A percentile compares a stretch with the other conserved stretches of the same genome.
Conservation (phyloP, 352 stramenopile species). For the Globisporangium uncinulatum region DNA sequence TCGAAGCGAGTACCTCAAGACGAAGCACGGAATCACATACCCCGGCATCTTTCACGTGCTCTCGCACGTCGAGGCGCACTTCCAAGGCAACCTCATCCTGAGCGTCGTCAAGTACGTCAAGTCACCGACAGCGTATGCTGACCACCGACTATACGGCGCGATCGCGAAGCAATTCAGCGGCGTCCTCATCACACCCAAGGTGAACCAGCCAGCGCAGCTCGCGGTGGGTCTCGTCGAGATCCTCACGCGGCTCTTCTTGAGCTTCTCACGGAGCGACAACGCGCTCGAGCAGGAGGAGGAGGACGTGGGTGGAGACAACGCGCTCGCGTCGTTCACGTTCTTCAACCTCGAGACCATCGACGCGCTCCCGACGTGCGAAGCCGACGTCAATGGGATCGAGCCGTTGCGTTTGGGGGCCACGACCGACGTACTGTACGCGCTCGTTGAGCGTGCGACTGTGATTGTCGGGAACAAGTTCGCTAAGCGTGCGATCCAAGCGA, state of each 20-base stretch:
- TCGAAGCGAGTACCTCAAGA: constrained; percentile 41
- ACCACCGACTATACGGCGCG: constrained; percentile 49
- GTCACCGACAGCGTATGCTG: no score
- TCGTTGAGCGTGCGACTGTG: constrained; percentile 53
- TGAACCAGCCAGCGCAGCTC: constrained; percentile 25
- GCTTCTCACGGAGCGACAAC: constrained; percentile 2
- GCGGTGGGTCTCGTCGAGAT: constrained; percentile 46
- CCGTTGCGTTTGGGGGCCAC: constrained; percentile 31
- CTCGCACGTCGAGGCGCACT: constrained; percentile 36
- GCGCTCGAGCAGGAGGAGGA: no score
- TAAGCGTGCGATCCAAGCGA: constrained; percentile 50
- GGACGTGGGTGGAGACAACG: constrained; percentile 1
- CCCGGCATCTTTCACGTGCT: constrained; percentile 52
- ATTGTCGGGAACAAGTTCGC: constrained; percentile 49
- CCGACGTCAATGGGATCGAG: constrained; percentile 22
- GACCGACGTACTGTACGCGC: constrained; percentile 45
- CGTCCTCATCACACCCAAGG: constrained; percentile 50
- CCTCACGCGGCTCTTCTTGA: constrained; percentile 43
- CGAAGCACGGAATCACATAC: constrained; percentile 37
- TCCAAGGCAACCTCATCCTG: constrained; percentile 46
- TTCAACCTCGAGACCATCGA: constrained; percentile 38
- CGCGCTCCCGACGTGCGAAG: constrained; percentile 22
- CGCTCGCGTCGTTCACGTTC: constrained; percentile 44
- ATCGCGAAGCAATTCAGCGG: constrained; percentile 55
- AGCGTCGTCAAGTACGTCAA: constrained; percentile 64